Percentiles rank a stretch among this genome's conserved stretches.
Conservation (phyloP, 1,139 yeast genomes). For the Eremothecium gossypii region DNA sequence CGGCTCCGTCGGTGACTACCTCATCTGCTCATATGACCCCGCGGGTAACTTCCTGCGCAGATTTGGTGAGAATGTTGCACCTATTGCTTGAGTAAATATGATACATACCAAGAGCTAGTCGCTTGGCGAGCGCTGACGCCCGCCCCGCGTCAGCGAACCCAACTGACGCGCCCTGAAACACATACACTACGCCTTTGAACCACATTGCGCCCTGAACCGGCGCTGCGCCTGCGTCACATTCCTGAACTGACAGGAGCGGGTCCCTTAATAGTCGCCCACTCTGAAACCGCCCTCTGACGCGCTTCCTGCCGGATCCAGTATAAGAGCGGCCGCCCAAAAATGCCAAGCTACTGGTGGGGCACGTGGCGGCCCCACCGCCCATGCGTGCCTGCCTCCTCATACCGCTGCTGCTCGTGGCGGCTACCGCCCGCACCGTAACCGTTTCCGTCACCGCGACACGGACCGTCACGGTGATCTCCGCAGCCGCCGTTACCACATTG, state of each 20-base stretch:
- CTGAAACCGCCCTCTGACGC: too few species aligned
- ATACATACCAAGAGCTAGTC: not conserved
- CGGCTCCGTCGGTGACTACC: slow-evolving; percentile 42
- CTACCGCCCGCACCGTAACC: not conserved
- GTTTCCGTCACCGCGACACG: not conserved
- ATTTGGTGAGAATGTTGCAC: slow-evolving; percentile 28
- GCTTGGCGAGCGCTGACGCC: not conserved
- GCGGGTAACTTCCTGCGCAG: slow-evolving; percentile 49
- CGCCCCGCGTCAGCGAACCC: not conserved
- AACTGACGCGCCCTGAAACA: not conserved
- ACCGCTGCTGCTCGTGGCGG: not conserved
- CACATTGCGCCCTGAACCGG: too few species aligned
- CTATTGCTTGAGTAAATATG: not conserved
- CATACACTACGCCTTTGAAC: too few species aligned
- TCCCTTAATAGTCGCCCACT: too few species aligned
- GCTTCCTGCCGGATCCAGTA: too few species aligned
- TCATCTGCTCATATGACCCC: slow-evolving; percentile 53
- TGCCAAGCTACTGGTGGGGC: too few species aligned
- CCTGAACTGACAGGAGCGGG: too few species aligned
- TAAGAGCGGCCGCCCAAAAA: too few species aligned
- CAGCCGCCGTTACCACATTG: not conserved
- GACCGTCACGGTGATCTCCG: not conserved
- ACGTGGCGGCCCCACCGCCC: too few species aligned
- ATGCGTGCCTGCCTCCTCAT: not conserved
- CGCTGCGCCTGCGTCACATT: too few species aligned